Evolutionary conservation across 768 basidiomycete genomes (phyloP).

Genomic region (Tephrocybe rancida): DNA sequence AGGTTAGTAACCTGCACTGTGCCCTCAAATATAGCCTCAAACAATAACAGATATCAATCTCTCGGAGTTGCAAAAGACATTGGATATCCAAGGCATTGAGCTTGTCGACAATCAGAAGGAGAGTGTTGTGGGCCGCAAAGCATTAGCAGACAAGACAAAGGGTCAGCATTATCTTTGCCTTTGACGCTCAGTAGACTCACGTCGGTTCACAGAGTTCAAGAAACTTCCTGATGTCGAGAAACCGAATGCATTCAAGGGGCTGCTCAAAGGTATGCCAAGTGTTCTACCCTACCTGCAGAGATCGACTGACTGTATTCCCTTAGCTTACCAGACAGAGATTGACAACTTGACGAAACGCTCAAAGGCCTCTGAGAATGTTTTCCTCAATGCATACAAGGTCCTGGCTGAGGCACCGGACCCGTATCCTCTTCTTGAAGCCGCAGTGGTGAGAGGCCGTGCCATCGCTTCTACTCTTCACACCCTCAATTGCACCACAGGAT

Average conservation of each 20-base stretch:
- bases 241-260: constrained; percentile 80
- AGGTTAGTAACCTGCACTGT: constrained; percentile 47
- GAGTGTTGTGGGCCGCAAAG: constrained; percentile 90
- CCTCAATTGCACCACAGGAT: constrained; percentile 52
- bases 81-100: constrained; percentile 92
- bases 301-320: constrained; percentile 4
- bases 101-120: constrained; percentile 99
- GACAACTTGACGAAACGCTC: constrained; percentile 93
- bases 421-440: constrained; percentile 93
- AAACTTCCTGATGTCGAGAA: constrained; percentile 93
- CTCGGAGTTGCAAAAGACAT: constrained; percentile 86
- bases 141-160: constrained; percentile 93
- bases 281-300: background rate
- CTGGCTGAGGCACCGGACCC: constrained; percentile 97
- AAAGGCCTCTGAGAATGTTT: constrained; percentile 92
- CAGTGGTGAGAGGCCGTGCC: constrained; percentile 56
- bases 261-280: constrained; percentile 71
- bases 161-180: constrained; percentile 57
- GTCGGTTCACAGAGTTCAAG: constrained; percentile 79
- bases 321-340: constrained; percentile 96
- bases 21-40: background rate
- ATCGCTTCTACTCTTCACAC: background rate
- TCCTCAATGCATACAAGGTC: constrained; percentile 96
- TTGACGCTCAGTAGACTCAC: background rate
- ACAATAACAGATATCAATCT: constrained; percentile 76